Base-by-base conservation (phyloP, 2,329 filamentous ascomycete genomes). In the Coniella lustricola region DNA sequence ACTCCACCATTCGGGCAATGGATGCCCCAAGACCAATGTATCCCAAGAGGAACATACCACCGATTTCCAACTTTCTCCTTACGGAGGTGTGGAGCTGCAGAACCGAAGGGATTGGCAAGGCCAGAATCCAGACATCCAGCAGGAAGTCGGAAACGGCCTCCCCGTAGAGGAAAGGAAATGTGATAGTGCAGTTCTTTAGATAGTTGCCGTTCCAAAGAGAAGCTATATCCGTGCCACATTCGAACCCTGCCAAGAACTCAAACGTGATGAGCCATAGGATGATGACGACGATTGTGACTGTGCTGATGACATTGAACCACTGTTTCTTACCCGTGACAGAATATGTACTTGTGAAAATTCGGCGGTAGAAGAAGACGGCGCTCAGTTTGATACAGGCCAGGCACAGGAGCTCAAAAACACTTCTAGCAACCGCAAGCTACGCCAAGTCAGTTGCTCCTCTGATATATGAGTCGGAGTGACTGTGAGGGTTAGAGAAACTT, bases 161-260 rank as follows among this genome's bases (percentile, higher is more conserved):
- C 12, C 51, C 54, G 17, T 57, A 50, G 1, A 57, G 33, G 16
- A 47, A 49, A 1, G 55, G 55, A 25, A 54, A 56, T 16, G 55
- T 53, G 3, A 56, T 33, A 10, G 46, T 55, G 52, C 56, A 59
- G 38, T 59, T 55, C 41, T 54, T 18, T n/a, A 7, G 14, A 16
- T 56, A 55, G 12, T 44, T 48, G 13, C 56, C 56, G 25, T 59
- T 53, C 55, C 56, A 59, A 8, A 55, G 51, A 2, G 56, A 54
- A 3, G 52, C 52, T 34, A 57, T 56, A 32, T 57, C 55, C 10
- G 54, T 55, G 14, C 54, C 52, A 43, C 56, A 59, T 36, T 59
- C 53, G 21, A 59, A 55, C 8, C 49, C 55, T 3, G 53, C 49
- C 2, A 57, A 34, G 44, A 59, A 51, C 32, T 53, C 48, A 20